Base-by-base conservation (phyloP, 1,139 yeast genomes). In the Lodderomyces jiufengensis region DNA sequence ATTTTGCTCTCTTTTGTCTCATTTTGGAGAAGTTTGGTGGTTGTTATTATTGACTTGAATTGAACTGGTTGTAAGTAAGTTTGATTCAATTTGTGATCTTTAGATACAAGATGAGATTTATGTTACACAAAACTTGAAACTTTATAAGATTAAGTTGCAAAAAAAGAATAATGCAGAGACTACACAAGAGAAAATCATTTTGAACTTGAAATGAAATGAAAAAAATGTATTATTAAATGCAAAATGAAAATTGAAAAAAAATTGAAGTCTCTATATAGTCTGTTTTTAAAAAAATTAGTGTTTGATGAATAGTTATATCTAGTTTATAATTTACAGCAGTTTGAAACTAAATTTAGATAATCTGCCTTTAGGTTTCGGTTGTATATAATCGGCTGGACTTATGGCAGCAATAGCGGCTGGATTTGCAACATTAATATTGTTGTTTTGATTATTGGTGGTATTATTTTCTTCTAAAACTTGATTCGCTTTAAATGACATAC, bases 1-100 rank as follows among this genome's bases (percentile, higher is more conserved):
- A 74, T 60, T 92, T 92, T 37, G 97, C 95, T 59, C 98, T 75
- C 61, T 90, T 90, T 61, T 90, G 96, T 71, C 95, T 87, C 98
- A 92, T 92, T 21, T 10, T 33, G 14, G 18, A 26, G 7, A 9
- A 20, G 3, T 26, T 29, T 20, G 31, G 27, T n/a, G n/a, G n/a
- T n/a, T n/a, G n/a, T n/a, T n/a, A n/a, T n/a, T n/a, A n/a, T n/a
- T n/a, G n/a, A n/a, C n/a, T n/a, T n/a, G n/a, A n/a, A n/a, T n/a
- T n/a, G n/a, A 14, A 18, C n/a, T 11, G 15, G 13, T 6, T n/a
- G 10, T 25, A 4, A 15, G 24, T 27, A 14, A 4, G 24, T 11
- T 16, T 7, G 21, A 18, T 9, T 4, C 5, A 18, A 10, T 7
- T 10, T 9, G 10, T 11, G 27, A 27, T 14, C 4, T 27, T 3